Percentiles rank a stretch among this genome's conserved stretches.
Evolutionary conservation across 768 basidiomycete genomes (phyloP).

Genomic region (Lactifluus rugatus): DNA sequence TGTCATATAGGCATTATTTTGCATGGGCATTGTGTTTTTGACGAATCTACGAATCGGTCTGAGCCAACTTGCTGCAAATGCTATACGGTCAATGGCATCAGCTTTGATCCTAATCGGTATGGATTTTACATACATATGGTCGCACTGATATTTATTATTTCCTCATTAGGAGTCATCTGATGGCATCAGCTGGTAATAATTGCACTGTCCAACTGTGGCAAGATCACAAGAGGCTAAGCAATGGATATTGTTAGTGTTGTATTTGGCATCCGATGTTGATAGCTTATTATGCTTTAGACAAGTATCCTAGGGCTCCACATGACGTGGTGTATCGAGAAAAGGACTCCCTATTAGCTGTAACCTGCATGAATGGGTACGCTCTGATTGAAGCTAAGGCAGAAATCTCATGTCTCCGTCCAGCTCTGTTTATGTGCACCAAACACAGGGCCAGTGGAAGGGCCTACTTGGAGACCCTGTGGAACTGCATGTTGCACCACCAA

Average conservation of each 20-base stretch:
- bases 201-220: conserved; percentile 14
- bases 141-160: too few species aligned
- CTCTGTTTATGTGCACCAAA: conserved; percentile 8
- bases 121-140: neutral
- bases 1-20: conserved; percentile 5
- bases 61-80: conserved; percentile 4
- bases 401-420: neutral
- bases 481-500: conserved; percentile 2
- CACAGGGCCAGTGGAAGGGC: neutral
- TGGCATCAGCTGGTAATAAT: conserved; percentile 17
- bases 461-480: conserved; percentile 6
- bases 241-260: neutral
- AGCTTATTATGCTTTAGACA: neutral
- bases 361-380: conserved; percentile 14
- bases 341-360: conserved; percentile 14
- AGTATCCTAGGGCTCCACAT: conserved; percentile 10
- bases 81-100: conserved; percentile 16
- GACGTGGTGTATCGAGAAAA: conserved; percentile 10
- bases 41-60: neutral
- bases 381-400: neutral
- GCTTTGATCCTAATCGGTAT: conserved; percentile 19
- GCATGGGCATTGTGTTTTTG: conserved; percentile 12
- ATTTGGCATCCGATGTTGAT: neutral
- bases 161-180: neutral
- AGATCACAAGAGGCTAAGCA: neutral